phyloP scores from a whole-genome alignment of 768 basidiomycete genomes.

The Lactarius akahatsu region DNA sequence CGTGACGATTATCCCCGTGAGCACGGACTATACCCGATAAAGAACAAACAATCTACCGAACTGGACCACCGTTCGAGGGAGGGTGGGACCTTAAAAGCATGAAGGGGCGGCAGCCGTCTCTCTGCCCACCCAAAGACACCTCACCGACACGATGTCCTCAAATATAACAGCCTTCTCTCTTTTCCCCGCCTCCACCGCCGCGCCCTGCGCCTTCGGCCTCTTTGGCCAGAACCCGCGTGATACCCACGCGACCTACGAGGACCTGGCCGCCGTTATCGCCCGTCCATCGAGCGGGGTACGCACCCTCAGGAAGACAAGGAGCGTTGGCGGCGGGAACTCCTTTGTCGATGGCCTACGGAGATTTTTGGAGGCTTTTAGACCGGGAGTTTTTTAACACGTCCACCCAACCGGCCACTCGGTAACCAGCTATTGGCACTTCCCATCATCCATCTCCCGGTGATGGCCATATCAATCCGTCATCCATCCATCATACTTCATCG shows the following conservation, averaged over 20 bases:
- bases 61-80: background rate
- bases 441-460: background rate
- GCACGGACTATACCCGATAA: constrained; percentile 18
- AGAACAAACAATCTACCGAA: constrained; percentile 25
- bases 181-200: constrained; percentile 20
- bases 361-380: constrained; percentile 15
- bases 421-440: background rate
- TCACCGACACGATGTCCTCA: constrained; percentile 3
- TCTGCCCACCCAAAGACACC: background rate
- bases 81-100: constrained; percentile 8
- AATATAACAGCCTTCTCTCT: constrained; percentile 9
- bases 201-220: constrained; percentile 24
- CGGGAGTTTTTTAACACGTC: background rate
- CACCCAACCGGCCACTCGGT: background rate
- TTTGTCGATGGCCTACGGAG: constrained; percentile 12
- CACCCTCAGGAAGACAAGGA: background rate
- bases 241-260: constrained; percentile 17
- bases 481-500: background rate
- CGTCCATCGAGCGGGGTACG: constrained; percentile 11
- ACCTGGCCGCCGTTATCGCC: constrained; percentile 2
- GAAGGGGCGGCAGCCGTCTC: background rate
- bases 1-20: background rate
- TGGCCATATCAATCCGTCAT: background rate
- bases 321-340: background rate
- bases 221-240: constrained; percentile 27